Percentiles rank a stretch among this genome's conserved stretches.
phyloP scores from a whole-genome alignment of 1,284 basidiomycete species.

The Ganoderma sinense region DNA sequence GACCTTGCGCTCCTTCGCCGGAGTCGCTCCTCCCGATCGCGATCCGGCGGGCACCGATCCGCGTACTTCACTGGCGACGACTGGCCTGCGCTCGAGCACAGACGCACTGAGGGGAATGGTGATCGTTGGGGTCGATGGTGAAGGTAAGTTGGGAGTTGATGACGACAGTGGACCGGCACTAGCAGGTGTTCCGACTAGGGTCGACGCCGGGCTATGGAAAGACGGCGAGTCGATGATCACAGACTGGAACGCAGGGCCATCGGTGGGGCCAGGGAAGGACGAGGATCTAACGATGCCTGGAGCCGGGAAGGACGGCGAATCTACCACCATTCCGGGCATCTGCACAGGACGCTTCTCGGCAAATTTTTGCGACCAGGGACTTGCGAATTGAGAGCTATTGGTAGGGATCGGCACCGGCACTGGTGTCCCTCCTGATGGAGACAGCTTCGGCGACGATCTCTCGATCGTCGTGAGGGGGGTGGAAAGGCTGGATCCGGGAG shows the following conservation, averaged over 20 bases:
- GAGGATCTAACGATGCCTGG: slow-evolving; percentile 19
- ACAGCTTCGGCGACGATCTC: slow-evolving; percentile 44
- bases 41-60: slow-evolving; percentile 37
- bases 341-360: slow-evolving; percentile 15
- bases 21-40: slow-evolving; percentile 20
- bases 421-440: slow-evolving; percentile 30
- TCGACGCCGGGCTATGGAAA: slow-evolving; percentile 33
- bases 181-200: slow-evolving; percentile 25
- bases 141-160: slow-evolving; percentile 34
- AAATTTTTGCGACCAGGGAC: slow-evolving; percentile 3
- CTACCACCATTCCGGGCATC: slow-evolving; percentile 28
- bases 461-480: slow-evolving; percentile 38
- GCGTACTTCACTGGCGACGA: slow-evolving; percentile 49
- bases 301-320: slow-evolving; percentile 32
- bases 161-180: slow-evolving; percentile 6
- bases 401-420: slow-evolving; percentile 29
- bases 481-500: slow-evolving; percentile 27
- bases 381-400: slow-evolving; percentile 19
- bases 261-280: slow-evolving; percentile 6
- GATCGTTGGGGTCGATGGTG: slow-evolving; percentile 23
- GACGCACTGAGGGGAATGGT: slow-evolving; percentile 18
- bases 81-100: slow-evolving; percentile 44
- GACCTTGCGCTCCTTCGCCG: slow-evolving; percentile 42
- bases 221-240: slow-evolving; percentile 44
- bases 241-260: slow-evolving; percentile 15